A percentile compares a stretch with the other conserved stretches of the same genome.
Conservation (phyloP, 2,329 filamentous ascomycete genomes). For the Pyrenochaeta sp. region DNA sequence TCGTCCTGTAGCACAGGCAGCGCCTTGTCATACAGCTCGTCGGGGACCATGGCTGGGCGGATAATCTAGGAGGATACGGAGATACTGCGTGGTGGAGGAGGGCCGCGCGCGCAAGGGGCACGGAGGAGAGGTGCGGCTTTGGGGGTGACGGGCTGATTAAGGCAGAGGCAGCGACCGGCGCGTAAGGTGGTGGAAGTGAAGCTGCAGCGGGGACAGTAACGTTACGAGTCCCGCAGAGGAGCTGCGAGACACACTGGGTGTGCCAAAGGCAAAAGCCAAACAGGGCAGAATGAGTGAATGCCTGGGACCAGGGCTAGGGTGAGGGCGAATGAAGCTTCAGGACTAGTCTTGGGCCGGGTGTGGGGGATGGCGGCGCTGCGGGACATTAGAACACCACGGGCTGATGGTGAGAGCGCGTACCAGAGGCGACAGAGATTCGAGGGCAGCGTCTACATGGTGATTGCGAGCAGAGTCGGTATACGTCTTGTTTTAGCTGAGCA, state of each 20-base stretch:
- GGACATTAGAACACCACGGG: too few species aligned
- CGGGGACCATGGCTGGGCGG: slow-evolving; percentile 76
- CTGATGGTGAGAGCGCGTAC: slow-evolving; percentile 12
- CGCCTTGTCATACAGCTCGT: slow-evolving; percentile 91
- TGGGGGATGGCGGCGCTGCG: slow-evolving; percentile 20
- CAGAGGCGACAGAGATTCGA: too few species aligned
- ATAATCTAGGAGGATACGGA: slow-evolving; percentile 6
- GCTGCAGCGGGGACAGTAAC: slow-evolving; percentile 24
- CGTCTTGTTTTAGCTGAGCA: slow-evolving; percentile 8
- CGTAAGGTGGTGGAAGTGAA: slow-evolving; percentile 26
- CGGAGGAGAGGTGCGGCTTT: slow-evolving; percentile 13
- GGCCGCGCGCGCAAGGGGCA: slow-evolving; percentile 9
- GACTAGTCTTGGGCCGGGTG: slow-evolving; percentile 25
- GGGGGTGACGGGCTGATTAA: slow-evolving; percentile 30
- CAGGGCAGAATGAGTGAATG: slow-evolving; percentile 25
- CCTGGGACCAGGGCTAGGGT: slow-evolving; percentile 21
- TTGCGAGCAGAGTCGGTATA: background rate
- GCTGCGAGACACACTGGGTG: slow-evolving; percentile 23
- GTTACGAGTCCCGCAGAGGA: slow-evolving; percentile 25
- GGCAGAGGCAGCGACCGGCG: slow-evolving; percentile 30
- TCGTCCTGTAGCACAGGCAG: slow-evolving; percentile 85
- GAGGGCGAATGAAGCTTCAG: slow-evolving; percentile 31
- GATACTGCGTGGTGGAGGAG: slow-evolving; percentile 3
- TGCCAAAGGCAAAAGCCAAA: slow-evolving; percentile 15
- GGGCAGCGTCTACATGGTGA: too few species aligned